Evolutionary conservation across 345 rosid genomes (phyloP), one percentile per base, ranked within the genome.

Genomic region (Toxicodendron radicans): DNA sequence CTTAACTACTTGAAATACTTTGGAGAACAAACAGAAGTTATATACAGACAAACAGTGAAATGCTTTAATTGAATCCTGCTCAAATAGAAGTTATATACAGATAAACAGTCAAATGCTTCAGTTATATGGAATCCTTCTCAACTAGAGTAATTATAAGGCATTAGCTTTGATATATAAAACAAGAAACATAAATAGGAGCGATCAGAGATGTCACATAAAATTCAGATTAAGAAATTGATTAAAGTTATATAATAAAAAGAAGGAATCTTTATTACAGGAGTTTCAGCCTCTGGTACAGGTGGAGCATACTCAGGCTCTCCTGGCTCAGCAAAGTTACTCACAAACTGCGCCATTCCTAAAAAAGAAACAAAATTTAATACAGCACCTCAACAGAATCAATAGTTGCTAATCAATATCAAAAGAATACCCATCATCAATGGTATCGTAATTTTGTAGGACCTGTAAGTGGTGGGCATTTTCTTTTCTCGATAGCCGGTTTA

Each of bases 281-380:
- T 86, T 86, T 95, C 99, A 68, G 84, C 97, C 76, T 85, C 79
- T 45, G 80, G 86, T 60, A 88, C 87, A 62, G 96, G 97, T 30
- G 97, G 99, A 78, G 96, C 86, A 75, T 95, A 93, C 76, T 93
- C 93, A 27, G 96, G 88, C 78, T 93, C 94, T 64, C 88, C 96
- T 54, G 89, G 95, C 75, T 93, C 96, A 48, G 97, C 98, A 86
- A 95, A 95, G 27, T 81, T 79, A 78, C 89, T 83, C 72, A 87
- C 97, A 79, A 85, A 88, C 52, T 91, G 98, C 18, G 90, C 98
- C 97, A 95, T 91, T 67, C 99, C 99, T 95, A 65, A 17, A 70
- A 76, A 21, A 32, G 21, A 32, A 77, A 54, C 8, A 46, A 12
- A 64, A 27, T 11, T 48, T 13, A 73, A 45, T 71, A 71, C 13